phyloP scores from a whole-genome alignment of 1,284 basidiomycete species.

The Cryptococcus amylolentus region DNA sequence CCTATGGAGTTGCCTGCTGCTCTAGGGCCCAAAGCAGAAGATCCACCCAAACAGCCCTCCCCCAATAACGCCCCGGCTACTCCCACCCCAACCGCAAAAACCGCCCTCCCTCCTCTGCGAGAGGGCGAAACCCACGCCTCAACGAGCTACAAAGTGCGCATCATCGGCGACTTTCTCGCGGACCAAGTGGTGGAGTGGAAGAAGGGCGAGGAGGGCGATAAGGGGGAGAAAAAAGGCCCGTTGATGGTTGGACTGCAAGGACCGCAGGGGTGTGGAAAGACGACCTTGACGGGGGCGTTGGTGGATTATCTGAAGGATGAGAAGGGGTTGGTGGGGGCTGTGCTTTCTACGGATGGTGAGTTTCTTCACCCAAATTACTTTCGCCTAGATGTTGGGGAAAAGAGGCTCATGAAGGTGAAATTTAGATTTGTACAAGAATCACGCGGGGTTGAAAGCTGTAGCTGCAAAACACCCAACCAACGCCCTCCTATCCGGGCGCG shows the following conservation, averaged over 20 bases:
- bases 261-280: conserved; percentile 40
- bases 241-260: conserved; percentile 37
- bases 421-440: conserved; percentile 39
- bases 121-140: conserved; percentile 28
- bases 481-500: conserved; percentile 39
- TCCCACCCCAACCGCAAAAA: not conserved
- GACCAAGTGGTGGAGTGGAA: conserved; percentile 21
- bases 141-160: conserved; percentile 38
- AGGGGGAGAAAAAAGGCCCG: conserved; percentile 18
- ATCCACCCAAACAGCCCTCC: not conserved
- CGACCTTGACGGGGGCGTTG: conserved; percentile 36
- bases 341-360: conserved; percentile 39
- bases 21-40: not conserved
- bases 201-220: not conserved
- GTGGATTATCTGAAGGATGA: conserved; percentile 21
- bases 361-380: not conserved
- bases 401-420: not conserved
- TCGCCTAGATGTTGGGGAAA: too few species aligned
- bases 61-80: not conserved
- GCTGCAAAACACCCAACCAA: conserved; percentile 33
- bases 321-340: conserved; percentile 22
- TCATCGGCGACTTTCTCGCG: conserved; percentile 32
- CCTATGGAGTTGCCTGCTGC: not conserved
- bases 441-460: conserved; percentile 27
- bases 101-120: conserved; percentile 14